Percentiles rank a stretch among this genome's conserved stretches.
Evolutionary conservation across 306 rosid genomes (phyloP).

Genomic region (Inga laurina): DNA sequence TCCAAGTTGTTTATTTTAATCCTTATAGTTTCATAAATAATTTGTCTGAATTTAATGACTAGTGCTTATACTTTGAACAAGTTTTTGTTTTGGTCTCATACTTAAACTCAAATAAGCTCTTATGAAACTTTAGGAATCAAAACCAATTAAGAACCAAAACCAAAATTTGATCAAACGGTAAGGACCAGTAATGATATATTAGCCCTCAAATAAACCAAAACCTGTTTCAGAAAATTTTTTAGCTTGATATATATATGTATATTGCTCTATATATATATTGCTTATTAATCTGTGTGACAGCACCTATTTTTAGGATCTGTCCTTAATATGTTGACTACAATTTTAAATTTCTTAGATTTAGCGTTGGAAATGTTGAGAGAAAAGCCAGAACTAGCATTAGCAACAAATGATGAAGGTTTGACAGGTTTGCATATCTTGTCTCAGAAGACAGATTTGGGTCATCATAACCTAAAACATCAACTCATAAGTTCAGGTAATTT

Average conservation of each 20-base stretch:
- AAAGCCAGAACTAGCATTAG: neutral
- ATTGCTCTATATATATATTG: neutral
- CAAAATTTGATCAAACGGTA: too few relatives aligned
- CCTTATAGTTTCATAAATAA: too few relatives aligned
- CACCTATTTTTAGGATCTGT: neutral
- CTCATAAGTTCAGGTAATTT: slow-evolving; percentile 21
- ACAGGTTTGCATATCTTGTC: slow-evolving; percentile 41
- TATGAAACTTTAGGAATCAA: too few relatives aligned
- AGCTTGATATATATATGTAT: neutral
- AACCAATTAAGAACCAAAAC: too few relatives aligned
- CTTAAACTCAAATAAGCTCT: too few relatives aligned
- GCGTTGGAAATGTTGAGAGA: slow-evolving; percentile 25
- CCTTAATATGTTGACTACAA: neutral
- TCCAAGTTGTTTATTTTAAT: too few relatives aligned
- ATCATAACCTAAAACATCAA: neutral
- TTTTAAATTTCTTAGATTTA: slow-evolving; percentile 6
- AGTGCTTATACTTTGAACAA: too few relatives aligned
- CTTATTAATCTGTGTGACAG: neutral
- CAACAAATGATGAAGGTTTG: neutral
- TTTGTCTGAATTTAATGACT: too few relatives aligned
- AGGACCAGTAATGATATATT: too few relatives aligned
- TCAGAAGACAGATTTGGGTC: slow-evolving; percentile 7
- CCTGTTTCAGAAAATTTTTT: neutral
- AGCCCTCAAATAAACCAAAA: too few relatives aligned
- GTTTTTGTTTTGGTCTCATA: too few relatives aligned